phyloP scores from a whole-genome alignment of 495 filamentous ascomycete species.

The Terfezia claveryi region DNA sequence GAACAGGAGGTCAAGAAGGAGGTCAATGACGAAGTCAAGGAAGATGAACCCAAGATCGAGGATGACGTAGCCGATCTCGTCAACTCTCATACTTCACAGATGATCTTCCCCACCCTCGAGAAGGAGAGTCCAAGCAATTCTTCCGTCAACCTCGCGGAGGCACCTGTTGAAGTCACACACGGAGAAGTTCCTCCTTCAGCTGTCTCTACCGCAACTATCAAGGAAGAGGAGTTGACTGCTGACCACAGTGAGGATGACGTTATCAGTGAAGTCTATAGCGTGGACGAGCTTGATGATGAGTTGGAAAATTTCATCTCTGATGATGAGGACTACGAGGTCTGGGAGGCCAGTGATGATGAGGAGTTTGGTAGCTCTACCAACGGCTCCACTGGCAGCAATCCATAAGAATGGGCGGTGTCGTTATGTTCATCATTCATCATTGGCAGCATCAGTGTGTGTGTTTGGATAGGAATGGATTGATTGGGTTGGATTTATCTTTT shows the following conservation, averaged over 20 bases:
- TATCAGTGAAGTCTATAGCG: slow-evolving; percentile 32
- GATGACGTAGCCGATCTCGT: slow-evolving; percentile 10
- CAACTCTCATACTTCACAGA: slow-evolving; percentile 33
- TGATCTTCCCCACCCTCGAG: slow-evolving; percentile 93
- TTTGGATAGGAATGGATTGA: too few relatives aligned
- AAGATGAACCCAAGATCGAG: slow-evolving; percentile 9
- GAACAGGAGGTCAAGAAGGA: slow-evolving; percentile 7
- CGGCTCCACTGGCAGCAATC: background rate
- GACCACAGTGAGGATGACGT: slow-evolving; percentile 42
- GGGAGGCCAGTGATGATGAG: slow-evolving; percentile 89
- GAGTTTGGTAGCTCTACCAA: slow-evolving; percentile 6
- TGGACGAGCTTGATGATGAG: slow-evolving; percentile 35
- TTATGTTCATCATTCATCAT: too few relatives aligned
- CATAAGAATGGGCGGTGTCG: too few relatives aligned
- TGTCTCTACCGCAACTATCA: slow-evolving; percentile 15
- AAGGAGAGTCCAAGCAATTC: slow-evolving; percentile 34
- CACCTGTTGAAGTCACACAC: too few relatives aligned
- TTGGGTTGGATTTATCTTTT: too few relatives aligned
- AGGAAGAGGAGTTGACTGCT: slow-evolving; percentile 28
- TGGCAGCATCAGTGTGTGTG: too few relatives aligned
- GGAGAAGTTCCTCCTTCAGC: too few relatives aligned
- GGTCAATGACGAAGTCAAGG: slow-evolving; percentile 3
- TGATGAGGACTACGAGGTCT: slow-evolving; percentile 78
- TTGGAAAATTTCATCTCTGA: slow-evolving; percentile 63
- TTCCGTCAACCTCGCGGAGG: background rate